Conservation (phyloP, 805 yeast species). For the Candida maesae region DNA sequence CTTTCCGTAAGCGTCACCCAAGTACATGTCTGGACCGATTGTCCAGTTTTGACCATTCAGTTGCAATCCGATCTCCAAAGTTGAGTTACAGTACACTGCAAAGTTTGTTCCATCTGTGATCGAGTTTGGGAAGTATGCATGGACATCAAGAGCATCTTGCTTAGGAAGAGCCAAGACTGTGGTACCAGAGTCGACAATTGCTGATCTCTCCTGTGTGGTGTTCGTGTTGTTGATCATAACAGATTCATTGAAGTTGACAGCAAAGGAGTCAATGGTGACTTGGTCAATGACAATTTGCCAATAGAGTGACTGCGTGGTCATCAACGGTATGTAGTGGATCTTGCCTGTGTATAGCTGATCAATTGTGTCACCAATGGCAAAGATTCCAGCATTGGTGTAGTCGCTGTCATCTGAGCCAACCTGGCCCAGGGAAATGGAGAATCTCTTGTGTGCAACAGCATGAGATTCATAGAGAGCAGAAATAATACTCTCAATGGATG, state of each 20-base stretch:
- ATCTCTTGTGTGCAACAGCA: conserved; percentile 33
- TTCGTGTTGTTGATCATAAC: conserved; percentile 3
- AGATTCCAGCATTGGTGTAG: conserved; percentile 33
- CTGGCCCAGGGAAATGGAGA: conserved; percentile 43
- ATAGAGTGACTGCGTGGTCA: conserved; percentile 34
- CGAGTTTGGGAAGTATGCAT: conserved; percentile 46
- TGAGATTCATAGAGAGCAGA: conserved; percentile 34
- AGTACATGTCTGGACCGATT: conserved; percentile 39
- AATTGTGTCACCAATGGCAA: conserved; percentile 40
- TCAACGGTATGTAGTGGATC: conserved; percentile 36
- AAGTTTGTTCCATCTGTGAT: conserved; percentile 59
- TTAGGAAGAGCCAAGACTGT: conserved; percentile 55
- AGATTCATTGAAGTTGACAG: conserved; percentile 31
- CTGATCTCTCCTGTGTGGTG: conserved; percentile 31
- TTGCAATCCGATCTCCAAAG: conserved; percentile 37
- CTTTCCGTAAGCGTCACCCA: conserved; percentile 44
- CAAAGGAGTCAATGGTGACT: conserved; percentile 33
- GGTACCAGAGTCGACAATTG: conserved; percentile 64
- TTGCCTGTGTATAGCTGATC: conserved; percentile 37
- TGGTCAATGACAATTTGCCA: conserved; percentile 49
- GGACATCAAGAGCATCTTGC: conserved; percentile 50
- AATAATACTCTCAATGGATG: conserved; percentile 37
- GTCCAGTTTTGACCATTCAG: conserved; percentile 45
- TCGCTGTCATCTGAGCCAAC: conserved; percentile 21
- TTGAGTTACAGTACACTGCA: conserved; percentile 54